phyloP scores from a whole-genome alignment of 1,139 yeast genomes.

The Magnusiomyces starmeri region DNA sequence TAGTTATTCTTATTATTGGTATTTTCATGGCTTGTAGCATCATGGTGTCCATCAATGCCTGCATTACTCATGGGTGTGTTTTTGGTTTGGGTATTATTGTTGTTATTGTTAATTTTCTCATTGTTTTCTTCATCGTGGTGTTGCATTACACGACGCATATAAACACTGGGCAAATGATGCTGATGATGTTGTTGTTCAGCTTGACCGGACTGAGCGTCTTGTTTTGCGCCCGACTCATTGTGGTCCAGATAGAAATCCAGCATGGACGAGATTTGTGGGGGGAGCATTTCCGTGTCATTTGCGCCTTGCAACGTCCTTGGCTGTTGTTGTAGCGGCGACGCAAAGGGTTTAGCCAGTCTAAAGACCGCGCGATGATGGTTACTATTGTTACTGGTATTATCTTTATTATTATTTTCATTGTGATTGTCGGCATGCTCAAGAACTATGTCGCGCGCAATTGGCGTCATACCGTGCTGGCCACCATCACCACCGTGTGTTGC shows the following conservation, averaged over 20 bases:
- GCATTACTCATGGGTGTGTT: too few species aligned
- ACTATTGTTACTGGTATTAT: background rate
- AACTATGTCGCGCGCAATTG: background rate
- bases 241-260: background rate
- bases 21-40: too few species aligned
- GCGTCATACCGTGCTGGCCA: background rate
- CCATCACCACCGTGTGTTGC: background rate
- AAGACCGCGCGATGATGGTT: background rate
- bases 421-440: background rate
- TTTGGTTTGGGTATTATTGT: constrained; percentile 13
- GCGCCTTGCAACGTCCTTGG: background rate
- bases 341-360: background rate
- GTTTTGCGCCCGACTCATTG: background rate
- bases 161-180: background rate
- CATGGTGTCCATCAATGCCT: too few species aligned
- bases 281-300: background rate
- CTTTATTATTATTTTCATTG: background rate
- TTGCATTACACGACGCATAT: too few species aligned
- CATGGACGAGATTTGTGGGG: background rate
- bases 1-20: background rate
- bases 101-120: background rate
- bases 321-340: constrained; percentile 11
- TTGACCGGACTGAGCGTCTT: background rate
- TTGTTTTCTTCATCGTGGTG: too few species aligned
- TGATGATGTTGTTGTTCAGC: background rate